phyloP scores from a whole-genome alignment of 495 filamentous ascomycete genomes.

The Xylona heveae region DNA sequence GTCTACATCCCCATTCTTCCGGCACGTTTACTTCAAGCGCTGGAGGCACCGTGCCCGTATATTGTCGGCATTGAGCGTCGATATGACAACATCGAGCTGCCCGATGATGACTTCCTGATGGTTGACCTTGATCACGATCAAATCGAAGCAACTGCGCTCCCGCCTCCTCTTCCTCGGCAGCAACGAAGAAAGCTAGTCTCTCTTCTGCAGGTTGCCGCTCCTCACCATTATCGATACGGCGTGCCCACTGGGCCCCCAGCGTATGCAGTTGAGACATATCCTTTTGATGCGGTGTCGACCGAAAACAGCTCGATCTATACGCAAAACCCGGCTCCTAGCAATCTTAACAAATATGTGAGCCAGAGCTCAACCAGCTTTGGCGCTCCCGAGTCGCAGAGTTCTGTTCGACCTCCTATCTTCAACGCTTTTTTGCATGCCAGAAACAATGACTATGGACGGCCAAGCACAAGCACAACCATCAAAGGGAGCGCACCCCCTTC shows the following conservation, averaged over 20 bases:
- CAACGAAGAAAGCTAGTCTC: conserved; percentile 78
- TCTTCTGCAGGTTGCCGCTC: conserved; percentile 72
- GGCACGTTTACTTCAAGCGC: conserved; percentile 63
- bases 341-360: conserved; percentile 62
- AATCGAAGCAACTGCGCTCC: conserved; percentile 59
- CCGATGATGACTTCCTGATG: conserved; percentile 90
- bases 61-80: conserved; percentile 88
- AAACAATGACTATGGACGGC: conserved; percentile 46
- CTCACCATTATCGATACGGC: conserved; percentile 71
- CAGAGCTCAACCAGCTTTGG: conserved; percentile 79
- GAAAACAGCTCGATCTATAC: conserved; percentile 67
- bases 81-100: conserved; percentile 79
- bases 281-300: conserved; percentile 68
- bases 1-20: conserved; percentile 87
- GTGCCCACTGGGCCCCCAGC: conserved; percentile 75
- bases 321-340: conserved; percentile 42
- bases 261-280: conserved; percentile 82
- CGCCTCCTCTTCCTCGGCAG: conserved; percentile 61
- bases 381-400: conserved; percentile 17
- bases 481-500: conserved; percentile 50
- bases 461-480: conserved; percentile 57
- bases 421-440: conserved; percentile 77
- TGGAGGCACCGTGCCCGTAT: conserved; percentile 92
- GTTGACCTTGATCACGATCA: conserved; percentile 82
- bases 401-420: conserved; percentile 40